Evolutionary conservation across 768 basidiomycete genomes (phyloP).

Genomic region (Rossbeevera mucosa): DNA sequence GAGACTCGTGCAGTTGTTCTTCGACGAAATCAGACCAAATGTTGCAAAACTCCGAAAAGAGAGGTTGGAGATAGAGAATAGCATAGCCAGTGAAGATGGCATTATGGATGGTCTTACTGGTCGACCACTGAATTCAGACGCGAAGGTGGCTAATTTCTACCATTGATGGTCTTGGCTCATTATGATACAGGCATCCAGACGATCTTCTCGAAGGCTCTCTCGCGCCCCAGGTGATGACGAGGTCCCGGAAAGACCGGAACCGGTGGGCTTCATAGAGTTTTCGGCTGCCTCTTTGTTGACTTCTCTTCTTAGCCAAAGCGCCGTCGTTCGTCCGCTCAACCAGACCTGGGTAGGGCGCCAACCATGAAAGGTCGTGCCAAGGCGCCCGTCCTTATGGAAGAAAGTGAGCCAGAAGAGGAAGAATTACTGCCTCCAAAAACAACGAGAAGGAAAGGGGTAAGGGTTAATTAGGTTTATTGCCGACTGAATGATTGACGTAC

Average conservation of each 20-base stretch:
- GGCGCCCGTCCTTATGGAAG: constrained; percentile 54
- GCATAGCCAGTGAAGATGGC: constrained; percentile 74
- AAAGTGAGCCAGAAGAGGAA: constrained; percentile 72
- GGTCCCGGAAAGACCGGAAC: constrained; percentile 44
- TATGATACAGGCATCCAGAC: constrained; percentile 31
- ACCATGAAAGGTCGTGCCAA: constrained; percentile 32
- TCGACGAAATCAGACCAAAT: constrained; percentile 66
- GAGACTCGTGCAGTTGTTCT: constrained; percentile 73
- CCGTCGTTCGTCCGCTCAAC: constrained; percentile 75
- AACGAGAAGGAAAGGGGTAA: constrained; percentile 54
- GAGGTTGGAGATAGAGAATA: constrained; percentile 59
- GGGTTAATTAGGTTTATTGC: constrained; percentile 7
- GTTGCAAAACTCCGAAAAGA: constrained; percentile 57
- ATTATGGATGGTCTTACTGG: constrained; percentile 83
- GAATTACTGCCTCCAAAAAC: constrained; percentile 57
- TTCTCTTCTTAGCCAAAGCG: constrained; percentile 58
- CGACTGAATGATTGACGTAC: background rate
- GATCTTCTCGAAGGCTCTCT: constrained; percentile 64
- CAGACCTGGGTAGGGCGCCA: constrained; percentile 51
- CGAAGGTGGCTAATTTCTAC: constrained; percentile 36
- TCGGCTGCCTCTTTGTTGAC: constrained; percentile 8
- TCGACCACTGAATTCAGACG: constrained; percentile 48
- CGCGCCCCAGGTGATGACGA: constrained; percentile 47
- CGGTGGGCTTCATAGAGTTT: constrained; percentile 39
- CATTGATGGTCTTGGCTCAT: constrained; percentile 9